phyloP scores from a whole-genome alignment of 345 rosid genomes.

The Sonneratia alba region DNA sequence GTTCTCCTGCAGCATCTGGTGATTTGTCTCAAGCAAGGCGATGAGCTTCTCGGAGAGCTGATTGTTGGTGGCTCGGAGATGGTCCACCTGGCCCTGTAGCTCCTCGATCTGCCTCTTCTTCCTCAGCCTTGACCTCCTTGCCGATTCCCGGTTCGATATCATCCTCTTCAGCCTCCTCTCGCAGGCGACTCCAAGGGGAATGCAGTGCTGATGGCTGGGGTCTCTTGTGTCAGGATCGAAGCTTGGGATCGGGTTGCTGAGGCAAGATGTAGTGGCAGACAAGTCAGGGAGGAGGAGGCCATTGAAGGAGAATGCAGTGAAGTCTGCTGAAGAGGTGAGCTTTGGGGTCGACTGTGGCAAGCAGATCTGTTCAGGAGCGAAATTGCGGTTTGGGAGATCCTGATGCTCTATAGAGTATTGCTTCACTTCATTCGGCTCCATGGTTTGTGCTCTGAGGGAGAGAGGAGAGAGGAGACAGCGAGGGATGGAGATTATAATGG shows the following conservation, averaged over 20 bases:
- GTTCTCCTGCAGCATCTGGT: constrained; percentile 63
- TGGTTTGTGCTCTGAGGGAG: background rate
- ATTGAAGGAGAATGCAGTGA: background rate
- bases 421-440: background rate
- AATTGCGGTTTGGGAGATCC: background rate
- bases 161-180: constrained; percentile 61
- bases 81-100: constrained; percentile 56
- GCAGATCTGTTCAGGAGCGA: background rate
- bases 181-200: constrained; percentile 7
- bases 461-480: background rate
- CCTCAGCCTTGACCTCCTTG: constrained; percentile 57
- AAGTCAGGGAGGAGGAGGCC: constrained; percentile 2
- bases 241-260: background rate
- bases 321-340: background rate
- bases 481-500: background rate
- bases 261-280: background rate
- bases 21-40: constrained; percentile 52
- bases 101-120: constrained; percentile 78
- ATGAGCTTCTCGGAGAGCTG: constrained; percentile 65
- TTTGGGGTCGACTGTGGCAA: background rate
- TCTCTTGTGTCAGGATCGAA: background rate
- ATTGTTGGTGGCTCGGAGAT: constrained; percentile 40
- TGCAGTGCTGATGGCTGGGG: constrained; percentile 13
- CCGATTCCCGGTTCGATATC: constrained; percentile 72
- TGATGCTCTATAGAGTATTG: background rate